phyloP scores from a whole-genome alignment of 2,329 filamentous ascomycete species.

The Pseudodiploospora longispora region DNA sequence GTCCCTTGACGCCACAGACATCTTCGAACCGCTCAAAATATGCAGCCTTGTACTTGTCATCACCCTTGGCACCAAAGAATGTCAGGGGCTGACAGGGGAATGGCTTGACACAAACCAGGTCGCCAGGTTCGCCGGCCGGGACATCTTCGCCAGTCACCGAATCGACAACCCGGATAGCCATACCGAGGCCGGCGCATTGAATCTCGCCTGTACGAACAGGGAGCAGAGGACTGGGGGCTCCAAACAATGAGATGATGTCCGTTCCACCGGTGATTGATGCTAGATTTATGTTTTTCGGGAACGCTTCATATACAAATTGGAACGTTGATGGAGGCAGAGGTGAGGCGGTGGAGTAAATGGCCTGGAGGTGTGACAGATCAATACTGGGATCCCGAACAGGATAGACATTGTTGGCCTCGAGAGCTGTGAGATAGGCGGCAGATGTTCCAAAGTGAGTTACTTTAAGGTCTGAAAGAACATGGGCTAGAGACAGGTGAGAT shows the following conservation, averaged over 20 bases:
- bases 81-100: conserved; percentile 88
- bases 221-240: conserved; percentile 68
- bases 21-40: conserved; percentile 80
- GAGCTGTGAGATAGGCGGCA: conserved; percentile 82
- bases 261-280: conserved; percentile 93
- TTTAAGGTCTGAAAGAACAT: conserved; percentile 67
- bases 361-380: conserved; percentile 59
- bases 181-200: conserved; percentile 69
- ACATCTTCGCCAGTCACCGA: conserved; percentile 47
- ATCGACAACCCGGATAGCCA: conserved; percentile 61
- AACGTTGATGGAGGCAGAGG: conserved; percentile 91
- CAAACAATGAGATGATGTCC: conserved; percentile 93
- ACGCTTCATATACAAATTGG: conserved; percentile 76
- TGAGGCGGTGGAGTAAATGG: conserved; percentile 91
- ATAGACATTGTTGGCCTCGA: conserved; percentile 67
- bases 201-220: conserved; percentile 68
- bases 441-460: conserved; percentile 95
- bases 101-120: conserved; percentile 76
- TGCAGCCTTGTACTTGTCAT: conserved; percentile 68
- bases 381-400: conserved; percentile 47
- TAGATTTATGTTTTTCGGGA: conserved; percentile 73
- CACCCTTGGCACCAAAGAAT: conserved; percentile 64
- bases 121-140: conserved; percentile 62
- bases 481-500: conserved; percentile 73
- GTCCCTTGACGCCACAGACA: conserved; percentile 27